Evolutionary conservation across 139 green algal genomes (phyloP), one percentile per base, ranked within the genome.

Genomic region (Nannochloris sp.): DNA sequence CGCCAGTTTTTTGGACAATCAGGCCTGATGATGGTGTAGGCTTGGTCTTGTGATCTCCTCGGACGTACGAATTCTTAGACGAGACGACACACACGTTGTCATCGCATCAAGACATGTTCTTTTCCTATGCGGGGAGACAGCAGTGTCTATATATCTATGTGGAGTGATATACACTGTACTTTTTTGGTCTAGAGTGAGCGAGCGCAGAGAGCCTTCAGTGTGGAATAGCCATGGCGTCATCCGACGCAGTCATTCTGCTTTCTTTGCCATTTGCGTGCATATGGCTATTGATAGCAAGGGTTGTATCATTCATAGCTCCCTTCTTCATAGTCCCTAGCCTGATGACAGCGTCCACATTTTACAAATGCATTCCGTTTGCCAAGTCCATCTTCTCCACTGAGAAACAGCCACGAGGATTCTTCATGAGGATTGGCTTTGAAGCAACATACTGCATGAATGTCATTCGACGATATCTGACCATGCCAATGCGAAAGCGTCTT

Each of bases 331-430:
- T 70, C 12, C 74, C 71, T 9, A 72, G 54, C 1, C 4, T 70
- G 34, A 5, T 79, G 18, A 60, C 84, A 1, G 66, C 65, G 1
- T 25, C 62, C 7, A 65, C 67, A 5, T 65, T 90, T 23, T 84
- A 83, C 46, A 91, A 79, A 79, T 75, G 80, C 0, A 77, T 70
- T 46, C 85, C 85, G 40, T 88, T 91, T 71, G 78, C 86, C n/a
- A 78, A 76, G 2, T 19, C 71, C 55, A 83, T 86, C 36, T 90
- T 60, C 63, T 31, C n/a, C 2, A 54, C 48, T 2, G 2, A 72
- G 46, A 77, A 78, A 14, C 23, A 18, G 27, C 43, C 79, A 15
- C n/a, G 14, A 7, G 79, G 75, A 43, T 62, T 34, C 27, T 48
- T 57, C 21, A 53, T 29, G 60, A 66, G 77, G 62, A 24, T 84